phyloP scores from a whole-genome alignment of 2,329 filamentous ascomycete genomes.

The Pseudocercospora pini-densiflorae region DNA sequence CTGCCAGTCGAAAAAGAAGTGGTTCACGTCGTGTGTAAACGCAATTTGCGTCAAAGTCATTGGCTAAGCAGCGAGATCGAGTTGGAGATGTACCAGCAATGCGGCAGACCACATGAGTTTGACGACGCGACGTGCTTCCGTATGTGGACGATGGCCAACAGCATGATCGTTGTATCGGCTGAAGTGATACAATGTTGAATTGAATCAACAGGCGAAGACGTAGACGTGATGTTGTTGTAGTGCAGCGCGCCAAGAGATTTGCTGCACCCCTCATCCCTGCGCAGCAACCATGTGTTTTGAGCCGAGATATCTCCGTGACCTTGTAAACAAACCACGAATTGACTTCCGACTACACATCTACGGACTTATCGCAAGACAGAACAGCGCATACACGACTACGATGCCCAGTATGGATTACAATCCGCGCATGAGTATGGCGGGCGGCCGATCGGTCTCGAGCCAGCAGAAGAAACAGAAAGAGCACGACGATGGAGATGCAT shows the following conservation, averaged over 20 bases:
- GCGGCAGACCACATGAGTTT: background rate
- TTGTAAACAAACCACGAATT: background rate
- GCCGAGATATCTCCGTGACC: background rate
- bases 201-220: background rate
- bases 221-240: background rate
- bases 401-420: constrained; percentile 54
- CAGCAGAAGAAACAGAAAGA: constrained; percentile 47
- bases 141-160: background rate
- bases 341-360: background rate
- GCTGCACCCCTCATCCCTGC: background rate
- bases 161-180: background rate
- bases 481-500: constrained; percentile 51
- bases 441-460: constrained; percentile 41
- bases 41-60: background rate
- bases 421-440: constrained; percentile 56
- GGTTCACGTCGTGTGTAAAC: background rate
- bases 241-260: background rate
- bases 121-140: background rate
- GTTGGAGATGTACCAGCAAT: background rate
- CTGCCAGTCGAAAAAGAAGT: background rate
- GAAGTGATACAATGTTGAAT: background rate
- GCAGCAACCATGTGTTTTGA: background rate
- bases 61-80: background rate
- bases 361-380: background rate
- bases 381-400: constrained; percentile 19